Evolutionary conservation across 2,329 filamentous ascomycete species (phyloP).

Genomic region (Phialophora verrucosa): DNA sequence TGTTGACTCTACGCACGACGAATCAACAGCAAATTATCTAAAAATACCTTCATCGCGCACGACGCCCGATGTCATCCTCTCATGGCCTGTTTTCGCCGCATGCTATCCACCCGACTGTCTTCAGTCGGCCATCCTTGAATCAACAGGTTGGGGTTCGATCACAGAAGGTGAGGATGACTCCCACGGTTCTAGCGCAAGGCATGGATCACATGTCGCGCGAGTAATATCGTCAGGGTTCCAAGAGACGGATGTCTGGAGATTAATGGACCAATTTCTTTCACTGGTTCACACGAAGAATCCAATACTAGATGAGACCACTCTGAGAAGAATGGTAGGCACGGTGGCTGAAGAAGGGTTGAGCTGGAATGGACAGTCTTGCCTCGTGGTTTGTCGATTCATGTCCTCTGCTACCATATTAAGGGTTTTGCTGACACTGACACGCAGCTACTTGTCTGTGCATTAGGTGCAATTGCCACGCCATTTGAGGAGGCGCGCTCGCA

Average conservation of each 20-base stretch:
- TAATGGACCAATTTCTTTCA: conserved; percentile 2
- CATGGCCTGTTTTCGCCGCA: no score
- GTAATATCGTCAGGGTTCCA: no score
- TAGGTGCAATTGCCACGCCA: neutral
- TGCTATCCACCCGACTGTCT: no score
- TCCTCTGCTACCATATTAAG: neutral
- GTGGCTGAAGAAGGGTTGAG: conserved; percentile 5
- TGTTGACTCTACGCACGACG: no score
- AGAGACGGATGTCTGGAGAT: neutral
- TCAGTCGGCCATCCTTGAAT: no score
- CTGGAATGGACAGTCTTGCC: neutral
- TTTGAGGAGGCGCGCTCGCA: no score
- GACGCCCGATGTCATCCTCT: no score
- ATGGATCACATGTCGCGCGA: no score
- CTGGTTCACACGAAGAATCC: conserved; percentile 10
- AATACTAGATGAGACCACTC: neutral
- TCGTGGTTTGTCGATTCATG: conserved; percentile 3
- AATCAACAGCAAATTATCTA: no score
- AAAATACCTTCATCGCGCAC: no score
- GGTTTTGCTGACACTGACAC: neutral
- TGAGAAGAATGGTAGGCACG: neutral
- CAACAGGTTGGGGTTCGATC: no score
- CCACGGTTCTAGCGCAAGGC: neutral
- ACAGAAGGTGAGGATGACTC: neutral
- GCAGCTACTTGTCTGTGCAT: conserved; percentile 3